Evolutionary conservation across 441 rosid species (phyloP).

Genomic region (Hura crepitans): DNA sequence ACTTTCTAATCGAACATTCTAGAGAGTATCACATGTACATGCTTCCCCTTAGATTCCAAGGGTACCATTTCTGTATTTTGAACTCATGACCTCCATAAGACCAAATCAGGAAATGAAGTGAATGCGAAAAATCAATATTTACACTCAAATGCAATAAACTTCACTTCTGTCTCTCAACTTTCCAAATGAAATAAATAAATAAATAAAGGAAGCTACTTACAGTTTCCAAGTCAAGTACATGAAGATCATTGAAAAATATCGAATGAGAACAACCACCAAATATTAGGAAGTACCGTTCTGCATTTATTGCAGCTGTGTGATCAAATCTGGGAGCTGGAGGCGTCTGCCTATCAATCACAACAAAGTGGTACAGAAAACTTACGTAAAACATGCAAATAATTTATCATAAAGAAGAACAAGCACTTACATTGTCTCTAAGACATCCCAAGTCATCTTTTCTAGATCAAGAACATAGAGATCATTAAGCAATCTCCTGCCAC

Average conservation of each 20-base stretch:
- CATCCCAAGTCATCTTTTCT: constrained; percentile 84
- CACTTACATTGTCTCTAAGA: constrained; percentile 59
- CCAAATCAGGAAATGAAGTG: not conserved
- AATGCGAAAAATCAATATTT: not conserved
- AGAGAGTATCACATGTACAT: constrained; percentile 4
- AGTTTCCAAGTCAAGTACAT: constrained; percentile 79
- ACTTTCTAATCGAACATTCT: not conserved
- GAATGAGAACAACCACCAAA: constrained; percentile 98
- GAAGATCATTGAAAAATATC: constrained; percentile 79
- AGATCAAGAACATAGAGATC: constrained; percentile 74
- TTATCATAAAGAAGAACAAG: constrained; percentile 21
- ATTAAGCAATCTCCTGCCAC: constrained; percentile 69
- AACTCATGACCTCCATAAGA: not conserved
- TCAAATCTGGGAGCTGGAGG: constrained; percentile 97
- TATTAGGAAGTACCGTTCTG: constrained; percentile 70
- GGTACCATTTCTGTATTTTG: not conserved
- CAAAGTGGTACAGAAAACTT: constrained; percentile 30
- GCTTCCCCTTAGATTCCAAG: not conserved
- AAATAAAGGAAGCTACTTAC: constrained; percentile 43
- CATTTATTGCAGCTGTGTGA: constrained; percentile 76
- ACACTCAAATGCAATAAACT: constrained; percentile 7
- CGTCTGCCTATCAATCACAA: constrained; percentile 67
- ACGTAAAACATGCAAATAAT: constrained; percentile 18
- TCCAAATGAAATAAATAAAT: not conserved
- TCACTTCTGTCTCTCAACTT: not conserved